Percentiles rank a stretch among this genome's conserved stretches.
Evolutionary conservation across 805 yeast genomes (phyloP).

Genomic region (Ogataea naganishii): DNA sequence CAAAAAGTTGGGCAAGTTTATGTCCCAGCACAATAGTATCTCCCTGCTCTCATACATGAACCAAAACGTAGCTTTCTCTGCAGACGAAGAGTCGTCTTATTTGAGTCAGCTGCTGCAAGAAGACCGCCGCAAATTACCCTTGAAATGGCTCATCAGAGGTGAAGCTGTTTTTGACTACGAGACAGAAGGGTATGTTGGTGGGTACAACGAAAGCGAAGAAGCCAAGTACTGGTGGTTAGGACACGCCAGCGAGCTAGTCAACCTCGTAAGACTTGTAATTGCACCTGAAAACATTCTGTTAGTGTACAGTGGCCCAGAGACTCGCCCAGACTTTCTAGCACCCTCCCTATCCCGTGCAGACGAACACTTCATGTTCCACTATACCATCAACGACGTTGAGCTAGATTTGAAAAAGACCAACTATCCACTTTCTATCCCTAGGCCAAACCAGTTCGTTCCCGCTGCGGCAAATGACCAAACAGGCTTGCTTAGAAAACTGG

Average conservation of each 20-base stretch:
- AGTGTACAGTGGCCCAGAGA: constrained; percentile 23
- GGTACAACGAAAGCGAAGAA: constrained; percentile 21
- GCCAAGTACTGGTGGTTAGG: constrained; percentile 34
- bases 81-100: constrained; percentile 40
- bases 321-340: no score
- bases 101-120: constrained; percentile 31
- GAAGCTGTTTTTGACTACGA: constrained; percentile 22
- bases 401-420: neutral
- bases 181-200: constrained; percentile 14
- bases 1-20: constrained; percentile 26
- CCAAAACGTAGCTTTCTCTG: constrained; percentile 25
- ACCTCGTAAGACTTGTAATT: constrained; percentile 22
- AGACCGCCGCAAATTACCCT: constrained; percentile 20
- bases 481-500: constrained; percentile 15
- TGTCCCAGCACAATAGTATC: constrained; percentile 40
- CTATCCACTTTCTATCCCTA: constrained; percentile 14
- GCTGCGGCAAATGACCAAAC: constrained; percentile 21
- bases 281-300: constrained; percentile 23
- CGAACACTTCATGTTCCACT: constrained; percentile 37
- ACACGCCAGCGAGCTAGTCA: constrained; percentile 27
- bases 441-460: constrained; percentile 28
- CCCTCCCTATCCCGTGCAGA: no score
- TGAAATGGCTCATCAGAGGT: constrained; percentile 36
- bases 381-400: constrained; percentile 15
- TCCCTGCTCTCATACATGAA: constrained; percentile 38